Conservation (phyloP, 2,329 filamentous ascomycete species). For the Claviceps pazoutovae region DNA sequence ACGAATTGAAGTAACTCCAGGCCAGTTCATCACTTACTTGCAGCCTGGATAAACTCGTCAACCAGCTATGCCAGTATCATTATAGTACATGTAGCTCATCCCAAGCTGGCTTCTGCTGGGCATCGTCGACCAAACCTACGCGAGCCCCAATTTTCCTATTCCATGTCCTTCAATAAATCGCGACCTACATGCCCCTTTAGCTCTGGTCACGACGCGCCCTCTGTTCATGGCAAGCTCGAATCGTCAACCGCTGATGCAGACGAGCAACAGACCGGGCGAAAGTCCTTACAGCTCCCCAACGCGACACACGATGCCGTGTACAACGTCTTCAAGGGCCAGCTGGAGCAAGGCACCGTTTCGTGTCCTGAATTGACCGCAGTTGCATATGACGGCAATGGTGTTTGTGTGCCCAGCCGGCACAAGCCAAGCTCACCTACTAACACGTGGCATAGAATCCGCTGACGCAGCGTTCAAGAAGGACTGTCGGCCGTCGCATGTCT, state of each 20-base stretch:
- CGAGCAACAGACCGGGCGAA: background rate
- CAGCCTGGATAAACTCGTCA: background rate
- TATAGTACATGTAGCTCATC: background rate
- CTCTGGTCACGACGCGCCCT: background rate
- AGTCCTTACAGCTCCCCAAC: background rate
- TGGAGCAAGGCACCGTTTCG: conserved; percentile 2
- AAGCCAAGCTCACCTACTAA: background rate
- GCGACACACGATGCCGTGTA: background rate
- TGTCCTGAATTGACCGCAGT: conserved; percentile 5
- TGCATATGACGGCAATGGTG: conserved; percentile 1
- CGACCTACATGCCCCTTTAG: background rate
- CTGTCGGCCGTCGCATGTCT: background rate
- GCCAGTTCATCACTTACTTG: background rate
- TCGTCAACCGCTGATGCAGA: background rate
- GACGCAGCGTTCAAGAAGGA: background rate
- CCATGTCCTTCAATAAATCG: background rate
- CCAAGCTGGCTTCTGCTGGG: background rate
- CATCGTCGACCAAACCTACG: background rate
- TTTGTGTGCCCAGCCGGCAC: background rate
- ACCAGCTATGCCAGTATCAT: background rate
- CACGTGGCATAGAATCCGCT: background rate
- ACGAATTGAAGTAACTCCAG: background rate
- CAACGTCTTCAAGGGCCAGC: background rate
- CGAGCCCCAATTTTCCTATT: background rate
- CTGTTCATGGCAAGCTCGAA: background rate